Percentiles rank a stretch among this genome's conserved stretches.
phyloP scores from a whole-genome alignment of 164 flowering plant genomes.

The Stephania cephalantha region DNA sequence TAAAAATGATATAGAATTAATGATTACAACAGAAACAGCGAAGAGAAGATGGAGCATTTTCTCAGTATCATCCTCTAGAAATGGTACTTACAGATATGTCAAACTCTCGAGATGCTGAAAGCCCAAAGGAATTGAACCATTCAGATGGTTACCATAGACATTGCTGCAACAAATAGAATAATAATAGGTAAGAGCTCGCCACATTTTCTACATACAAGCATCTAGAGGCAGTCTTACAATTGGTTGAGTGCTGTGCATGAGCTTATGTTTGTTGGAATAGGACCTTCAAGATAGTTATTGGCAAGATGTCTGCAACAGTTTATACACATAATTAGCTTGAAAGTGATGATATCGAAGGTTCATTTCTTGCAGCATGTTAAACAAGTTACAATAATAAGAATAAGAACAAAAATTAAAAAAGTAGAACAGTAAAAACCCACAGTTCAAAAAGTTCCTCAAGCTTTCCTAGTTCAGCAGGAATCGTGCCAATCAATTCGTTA shows the following conservation, averaged over 20 bases:
- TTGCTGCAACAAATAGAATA: conserved; percentile 34
- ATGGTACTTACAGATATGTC: conserved; percentile 64
- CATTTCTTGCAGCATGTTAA: too few relatives aligned
- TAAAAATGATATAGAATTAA: conserved; percentile 14
- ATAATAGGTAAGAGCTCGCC: background rate
- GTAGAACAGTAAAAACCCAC: conserved; percentile 30
- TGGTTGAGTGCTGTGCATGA: conserved; percentile 76
- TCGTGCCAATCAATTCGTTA: conserved; percentile 57
- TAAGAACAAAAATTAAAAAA: too few relatives aligned
- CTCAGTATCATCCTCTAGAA: background rate
- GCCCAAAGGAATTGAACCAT: conserved; percentile 68
- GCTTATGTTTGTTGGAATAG: conserved; percentile 50
- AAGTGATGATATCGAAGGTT: background rate
- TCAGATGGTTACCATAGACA: conserved; percentile 76
- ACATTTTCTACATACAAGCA: background rate
- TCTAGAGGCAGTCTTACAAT: conserved; percentile 39
- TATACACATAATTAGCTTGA: too few relatives aligned
- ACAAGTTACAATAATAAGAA: background rate
- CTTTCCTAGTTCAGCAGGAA: conserved; percentile 88
- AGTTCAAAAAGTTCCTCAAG: conserved; percentile 81
- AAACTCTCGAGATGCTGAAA: conserved; percentile 65
- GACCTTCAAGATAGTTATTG: conserved; percentile 71
- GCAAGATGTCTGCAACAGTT: conserved; percentile 59
- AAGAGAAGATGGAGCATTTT: background rate
- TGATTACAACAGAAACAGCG: background rate